phyloP scores from a whole-genome alignment of 2,329 filamentous ascomycete species.

The Fusarium concolor region DNA sequence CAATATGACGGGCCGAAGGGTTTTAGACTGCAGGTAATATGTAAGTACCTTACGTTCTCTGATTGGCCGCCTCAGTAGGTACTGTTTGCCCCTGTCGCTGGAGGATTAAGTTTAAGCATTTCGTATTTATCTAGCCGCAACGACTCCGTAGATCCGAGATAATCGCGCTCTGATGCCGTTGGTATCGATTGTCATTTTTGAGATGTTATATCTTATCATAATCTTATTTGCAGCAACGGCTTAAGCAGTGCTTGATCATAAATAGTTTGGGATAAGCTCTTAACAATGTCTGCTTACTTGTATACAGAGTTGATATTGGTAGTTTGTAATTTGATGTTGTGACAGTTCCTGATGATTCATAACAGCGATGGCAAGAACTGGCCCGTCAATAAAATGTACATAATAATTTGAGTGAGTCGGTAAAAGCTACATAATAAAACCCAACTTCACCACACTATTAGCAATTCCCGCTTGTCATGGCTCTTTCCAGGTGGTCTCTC shows the following conservation, averaged over 20 bases:
- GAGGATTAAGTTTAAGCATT: constrained; percentile 3
- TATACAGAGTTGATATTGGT: too few species aligned
- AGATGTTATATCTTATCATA: background rate
- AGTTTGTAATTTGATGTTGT: too few species aligned
- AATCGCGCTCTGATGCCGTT: background rate
- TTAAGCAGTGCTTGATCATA: too few species aligned
- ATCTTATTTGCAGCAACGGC: too few species aligned
- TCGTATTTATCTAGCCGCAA: background rate
- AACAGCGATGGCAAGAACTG: too few species aligned
- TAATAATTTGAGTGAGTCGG: too few species aligned
- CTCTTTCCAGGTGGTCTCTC: background rate
- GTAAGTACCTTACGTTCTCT: background rate
- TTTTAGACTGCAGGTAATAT: constrained; percentile 33
- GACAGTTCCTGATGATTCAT: too few species aligned
- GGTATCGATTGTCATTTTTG: background rate
- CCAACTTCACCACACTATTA: background rate
- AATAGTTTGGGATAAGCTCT: too few species aligned
- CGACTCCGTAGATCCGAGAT: constrained; percentile 4
- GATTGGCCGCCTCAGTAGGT: constrained; percentile 23
- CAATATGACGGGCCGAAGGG: constrained; percentile 19
- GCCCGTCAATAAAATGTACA: too few species aligned
- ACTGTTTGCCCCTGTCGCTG: constrained; percentile 17
- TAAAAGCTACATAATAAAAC: rapidly evolving
- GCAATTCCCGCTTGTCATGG: background rate
- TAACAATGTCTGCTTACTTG: too few species aligned